These are phyloP conservation scores for Amaranthus palmeri DNA, from an alignment of 148 eudicot species.

Conservation along the genomic window DNA sequence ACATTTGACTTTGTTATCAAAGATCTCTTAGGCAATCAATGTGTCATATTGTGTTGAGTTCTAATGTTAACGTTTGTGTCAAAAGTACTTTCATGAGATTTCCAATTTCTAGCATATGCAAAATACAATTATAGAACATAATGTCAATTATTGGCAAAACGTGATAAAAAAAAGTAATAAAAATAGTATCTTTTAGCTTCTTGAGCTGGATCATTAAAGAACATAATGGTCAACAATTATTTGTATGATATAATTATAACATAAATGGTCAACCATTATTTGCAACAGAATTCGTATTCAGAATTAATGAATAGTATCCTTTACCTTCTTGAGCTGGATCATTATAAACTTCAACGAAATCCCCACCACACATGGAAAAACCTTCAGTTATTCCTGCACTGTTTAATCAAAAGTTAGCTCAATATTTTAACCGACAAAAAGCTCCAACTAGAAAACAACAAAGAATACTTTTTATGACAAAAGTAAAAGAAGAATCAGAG, in stretches of 20 bases:
- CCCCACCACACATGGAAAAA: conserved; percentile 99
- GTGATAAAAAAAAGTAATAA: too few relatives aligned
- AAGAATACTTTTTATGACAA: background rate
- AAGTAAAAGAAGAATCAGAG: background rate
- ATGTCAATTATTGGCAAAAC: too few relatives aligned
- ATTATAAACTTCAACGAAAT: conserved; percentile 90
- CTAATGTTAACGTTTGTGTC: too few relatives aligned
- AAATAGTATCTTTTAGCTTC: too few relatives aligned
- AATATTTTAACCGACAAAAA: conserved; percentile 1
- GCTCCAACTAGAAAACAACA: background rate
- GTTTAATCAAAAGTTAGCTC: conserved; percentile 35
- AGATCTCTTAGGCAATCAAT: too few relatives aligned
- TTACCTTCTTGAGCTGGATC: conserved; percentile 90
- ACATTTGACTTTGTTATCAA: too few relatives aligned
- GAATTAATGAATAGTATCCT: conserved; percentile 3
- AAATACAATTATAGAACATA: too few relatives aligned
- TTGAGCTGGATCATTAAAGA: too few relatives aligned
- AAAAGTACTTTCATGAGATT: too few relatives aligned
- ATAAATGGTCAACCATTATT: background rate
- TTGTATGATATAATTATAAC: background rate
- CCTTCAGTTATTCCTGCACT: conserved; percentile 99
- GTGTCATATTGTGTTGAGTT: too few relatives aligned
- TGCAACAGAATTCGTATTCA: background rate
- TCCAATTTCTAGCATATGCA: too few relatives aligned
- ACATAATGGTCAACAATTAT: too few relatives aligned